Evolutionary conservation across 208 protist species (phyloP).

Genomic region (Acanthamoeba lenticulata): DNA sequence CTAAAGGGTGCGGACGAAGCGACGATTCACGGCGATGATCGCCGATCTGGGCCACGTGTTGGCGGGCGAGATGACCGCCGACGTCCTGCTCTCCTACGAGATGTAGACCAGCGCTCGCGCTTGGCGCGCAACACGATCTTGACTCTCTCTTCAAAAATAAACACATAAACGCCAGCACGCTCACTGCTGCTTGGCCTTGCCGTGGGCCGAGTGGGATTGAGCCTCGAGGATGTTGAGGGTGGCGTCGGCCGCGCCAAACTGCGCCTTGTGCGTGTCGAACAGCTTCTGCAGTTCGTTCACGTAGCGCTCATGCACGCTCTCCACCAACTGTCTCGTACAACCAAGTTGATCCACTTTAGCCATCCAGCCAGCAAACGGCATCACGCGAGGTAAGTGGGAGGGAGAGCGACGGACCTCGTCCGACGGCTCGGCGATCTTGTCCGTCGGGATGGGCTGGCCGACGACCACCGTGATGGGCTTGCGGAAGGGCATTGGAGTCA

Average conservation of each 20-base stretch:
- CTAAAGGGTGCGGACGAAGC: neutral
- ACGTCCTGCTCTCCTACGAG: constrained; percentile 27
- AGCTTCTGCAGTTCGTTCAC: neutral
- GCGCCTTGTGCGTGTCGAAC: neutral
- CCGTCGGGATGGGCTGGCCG: neutral
- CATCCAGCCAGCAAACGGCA: neutral
- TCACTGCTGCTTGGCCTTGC: neutral
- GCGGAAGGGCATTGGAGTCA: neutral
- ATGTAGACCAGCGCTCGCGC: neutral
- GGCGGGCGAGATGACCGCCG: constrained; percentile 27
- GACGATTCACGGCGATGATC: neutral
- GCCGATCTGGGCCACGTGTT: constrained; percentile 34
- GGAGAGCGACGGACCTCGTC: neutral
- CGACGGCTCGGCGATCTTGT: neutral
- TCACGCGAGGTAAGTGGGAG: neutral
- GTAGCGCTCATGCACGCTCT: neutral
- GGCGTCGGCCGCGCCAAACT: neutral
- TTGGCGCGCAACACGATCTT: too few species aligned
- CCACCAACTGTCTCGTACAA: neutral
- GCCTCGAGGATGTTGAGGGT: neutral
- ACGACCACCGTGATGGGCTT: constrained; percentile 14
- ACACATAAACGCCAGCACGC: too few species aligned
- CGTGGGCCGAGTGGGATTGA: neutral
- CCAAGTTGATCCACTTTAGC: neutral
- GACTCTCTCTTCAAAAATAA: too few species aligned